Base-by-base conservation (phyloP, 2,329 filamentous ascomycete genomes). In the Davidsoniella virescens region DNA sequence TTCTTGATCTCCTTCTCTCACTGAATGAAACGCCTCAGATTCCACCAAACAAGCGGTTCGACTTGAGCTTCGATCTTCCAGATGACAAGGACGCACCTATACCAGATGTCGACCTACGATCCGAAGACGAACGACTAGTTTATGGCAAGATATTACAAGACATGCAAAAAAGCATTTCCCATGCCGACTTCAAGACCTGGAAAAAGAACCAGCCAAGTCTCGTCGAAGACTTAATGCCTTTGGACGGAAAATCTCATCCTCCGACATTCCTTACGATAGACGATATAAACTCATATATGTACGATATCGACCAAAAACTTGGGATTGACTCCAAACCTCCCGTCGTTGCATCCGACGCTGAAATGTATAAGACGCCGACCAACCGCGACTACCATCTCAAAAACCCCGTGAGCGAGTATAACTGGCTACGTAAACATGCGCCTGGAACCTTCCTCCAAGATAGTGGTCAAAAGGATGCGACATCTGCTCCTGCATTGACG, bases 351-450 rank as follows among this genome's bases (percentile, higher is more conserved):
- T 73, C 75, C 4, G 66, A 68, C 40, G 66, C 64, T 49, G 51
- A 66, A 16, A 61, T 61, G 49, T 59, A 60, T 20, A 61, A 62
- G 52, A 64, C 61, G 50, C 65, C 62, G 57, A 59, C 64, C 59
- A 68, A 64, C 58, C 65, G 59, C 56, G 63, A 56, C 62, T 54
- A 57, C 60, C 51, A 66, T 42, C 62, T 70, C 40, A 68, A 70
- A 57, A 96, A 96, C 62, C 87, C 88, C 0, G 84, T 87, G 40
- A 93, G 85, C 53, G 88, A 94, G 2, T 93, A 94, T 67, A 95
- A 93, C 64, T 98, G 92, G 92, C 75, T 98, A 10, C 77, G 86
- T 55, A 80, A 86, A 61, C 75, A 94, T 64, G 81, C 86, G 53
- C 84, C 87, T 2, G 81, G 90, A 63, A 80, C 87, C 45, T 88